Conservation (phyloP, 495 filamentous ascomycete genomes). For the Wilcoxina mikolae region DNA sequence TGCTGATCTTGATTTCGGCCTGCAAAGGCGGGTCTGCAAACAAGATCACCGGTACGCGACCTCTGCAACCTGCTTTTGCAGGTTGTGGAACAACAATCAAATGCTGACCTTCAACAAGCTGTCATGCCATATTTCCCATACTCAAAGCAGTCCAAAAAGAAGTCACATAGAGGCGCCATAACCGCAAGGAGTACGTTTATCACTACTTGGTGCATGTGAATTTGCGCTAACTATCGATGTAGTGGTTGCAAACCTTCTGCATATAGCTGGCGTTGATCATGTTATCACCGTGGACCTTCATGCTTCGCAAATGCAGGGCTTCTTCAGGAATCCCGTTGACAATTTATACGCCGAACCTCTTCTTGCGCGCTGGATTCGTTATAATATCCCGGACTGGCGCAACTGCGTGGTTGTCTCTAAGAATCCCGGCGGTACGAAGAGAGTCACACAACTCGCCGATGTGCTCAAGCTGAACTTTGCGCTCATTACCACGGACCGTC, state of each 20-base stretch:
- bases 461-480: conserved; percentile 94
- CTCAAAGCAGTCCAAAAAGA: conserved; percentile 97
- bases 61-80: background rate
- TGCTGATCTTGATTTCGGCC: conserved; percentile 95
- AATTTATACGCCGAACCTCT: conserved; percentile 93
- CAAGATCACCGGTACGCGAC: conserved; percentile 74
- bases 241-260: conserved; percentile 84
- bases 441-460: conserved; percentile 93
- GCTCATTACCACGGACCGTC: conserved; percentile 85
- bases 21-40: conserved; percentile 96
- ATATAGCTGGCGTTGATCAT: conserved; percentile 88
- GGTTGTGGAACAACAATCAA: background rate
- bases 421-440: conserved; percentile 90
- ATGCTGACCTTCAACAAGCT: conserved; percentile 40
- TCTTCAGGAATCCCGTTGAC: conserved; percentile 95
- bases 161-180: conserved; percentile 89
- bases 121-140: conserved; percentile 99
- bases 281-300: conserved; percentile 95
- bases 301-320: conserved; percentile 95
- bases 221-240: background rate
- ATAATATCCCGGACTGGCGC: conserved; percentile 72
- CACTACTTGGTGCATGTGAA: conserved; percentile 2
- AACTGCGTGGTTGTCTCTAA: conserved; percentile 95
- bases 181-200: conserved; percentile 54
- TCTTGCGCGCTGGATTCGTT: conserved; percentile 87